Conservation (phyloP, 495 filamentous ascomycete species). For the Trichocladium uniseriatum region DNA sequence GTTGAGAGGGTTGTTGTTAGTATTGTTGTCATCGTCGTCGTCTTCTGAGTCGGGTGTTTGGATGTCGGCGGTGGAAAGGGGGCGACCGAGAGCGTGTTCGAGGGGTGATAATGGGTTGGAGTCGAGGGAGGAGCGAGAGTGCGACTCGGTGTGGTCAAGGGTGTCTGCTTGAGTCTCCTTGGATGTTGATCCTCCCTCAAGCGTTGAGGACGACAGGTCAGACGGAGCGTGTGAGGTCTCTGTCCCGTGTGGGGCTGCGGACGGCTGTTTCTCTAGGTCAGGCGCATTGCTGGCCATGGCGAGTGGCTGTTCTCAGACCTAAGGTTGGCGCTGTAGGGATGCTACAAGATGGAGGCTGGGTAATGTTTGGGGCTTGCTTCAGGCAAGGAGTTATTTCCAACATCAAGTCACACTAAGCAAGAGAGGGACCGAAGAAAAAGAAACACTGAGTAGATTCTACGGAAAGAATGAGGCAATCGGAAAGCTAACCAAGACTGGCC, state of each 20-base stretch:
- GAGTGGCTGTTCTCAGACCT: too few relatives aligned
- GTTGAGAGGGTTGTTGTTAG: constrained; percentile 8
- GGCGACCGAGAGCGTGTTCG: constrained; percentile 21
- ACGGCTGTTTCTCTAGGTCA: constrained; percentile 2
- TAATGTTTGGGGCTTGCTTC: too few relatives aligned
- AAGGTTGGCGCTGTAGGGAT: too few relatives aligned
- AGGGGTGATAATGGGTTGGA: constrained; percentile 27
- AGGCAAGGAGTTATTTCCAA: too few relatives aligned
- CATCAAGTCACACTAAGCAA: too few relatives aligned
- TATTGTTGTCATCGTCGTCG: neutral
- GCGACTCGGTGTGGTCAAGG: neutral
- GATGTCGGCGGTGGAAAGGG: neutral
- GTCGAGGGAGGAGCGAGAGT: constrained; percentile 18
- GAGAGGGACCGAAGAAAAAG: too few relatives aligned
- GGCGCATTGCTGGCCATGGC: neutral
- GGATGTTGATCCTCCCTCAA: neutral
- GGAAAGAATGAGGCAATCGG: too few relatives aligned
- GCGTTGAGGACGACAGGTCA: neutral
- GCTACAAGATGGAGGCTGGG: too few relatives aligned
- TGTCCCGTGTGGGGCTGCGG: neutral
- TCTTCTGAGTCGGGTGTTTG: neutral
- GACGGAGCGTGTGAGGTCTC: neutral
- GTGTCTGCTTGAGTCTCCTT: neutral
- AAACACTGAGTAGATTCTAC: too few relatives aligned
- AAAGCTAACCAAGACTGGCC: too few relatives aligned